phyloP scores from a whole-genome alignment of 2,329 filamentous ascomycete genomes.

The Ophiosphaerella narmari region DNA sequence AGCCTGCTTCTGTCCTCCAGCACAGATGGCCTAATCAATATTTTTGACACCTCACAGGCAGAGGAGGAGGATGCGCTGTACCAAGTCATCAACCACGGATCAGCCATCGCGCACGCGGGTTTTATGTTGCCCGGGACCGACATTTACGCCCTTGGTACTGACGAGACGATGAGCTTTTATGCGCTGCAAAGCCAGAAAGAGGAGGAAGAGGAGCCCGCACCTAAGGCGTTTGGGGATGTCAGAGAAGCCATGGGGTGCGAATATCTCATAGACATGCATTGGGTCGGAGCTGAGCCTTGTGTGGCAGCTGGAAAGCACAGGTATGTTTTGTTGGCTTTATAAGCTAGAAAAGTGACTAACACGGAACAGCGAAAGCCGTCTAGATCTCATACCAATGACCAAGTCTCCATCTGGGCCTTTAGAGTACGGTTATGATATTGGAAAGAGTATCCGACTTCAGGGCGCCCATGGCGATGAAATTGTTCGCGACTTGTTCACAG shows the following conservation, averaged over 20 bases:
- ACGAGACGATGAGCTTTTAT: conserved; percentile 78
- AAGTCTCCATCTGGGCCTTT: conserved; percentile 28
- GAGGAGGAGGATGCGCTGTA: conserved; percentile 78
- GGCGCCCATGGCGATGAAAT: conserved; percentile 56
- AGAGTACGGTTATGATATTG: conserved; percentile 35
- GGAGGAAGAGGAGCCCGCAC: conserved; percentile 58
- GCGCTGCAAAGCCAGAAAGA: conserved; percentile 67
- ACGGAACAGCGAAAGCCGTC: conserved; percentile 22
- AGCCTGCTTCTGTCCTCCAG: conserved; percentile 74
- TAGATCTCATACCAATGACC: conserved; percentile 39
- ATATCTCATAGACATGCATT: conserved; percentile 72
- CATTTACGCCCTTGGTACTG: conserved; percentile 75
- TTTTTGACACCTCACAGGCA: conserved; percentile 67
- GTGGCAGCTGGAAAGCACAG: conserved; percentile 71
- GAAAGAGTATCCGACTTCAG: conserved; percentile 35
- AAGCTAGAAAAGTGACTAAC: conserved; percentile 1
- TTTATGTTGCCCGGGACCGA: conserved; percentile 61
- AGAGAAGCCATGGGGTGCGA: conserved; percentile 68
- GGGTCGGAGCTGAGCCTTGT: conserved; percentile 64
- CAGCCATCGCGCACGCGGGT: conserved; percentile 74
- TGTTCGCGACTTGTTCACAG: conserved; percentile 52
- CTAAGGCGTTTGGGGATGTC: conserved; percentile 67
- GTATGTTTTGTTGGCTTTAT: conserved; percentile 50
- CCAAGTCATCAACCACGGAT: conserved; percentile 77
- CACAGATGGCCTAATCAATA: conserved; percentile 78